These are phyloP conservation scores for Melampsora americana DNA, from an alignment of 1,284 basidiomycete genomes.

Conservation along the genomic window DNA sequence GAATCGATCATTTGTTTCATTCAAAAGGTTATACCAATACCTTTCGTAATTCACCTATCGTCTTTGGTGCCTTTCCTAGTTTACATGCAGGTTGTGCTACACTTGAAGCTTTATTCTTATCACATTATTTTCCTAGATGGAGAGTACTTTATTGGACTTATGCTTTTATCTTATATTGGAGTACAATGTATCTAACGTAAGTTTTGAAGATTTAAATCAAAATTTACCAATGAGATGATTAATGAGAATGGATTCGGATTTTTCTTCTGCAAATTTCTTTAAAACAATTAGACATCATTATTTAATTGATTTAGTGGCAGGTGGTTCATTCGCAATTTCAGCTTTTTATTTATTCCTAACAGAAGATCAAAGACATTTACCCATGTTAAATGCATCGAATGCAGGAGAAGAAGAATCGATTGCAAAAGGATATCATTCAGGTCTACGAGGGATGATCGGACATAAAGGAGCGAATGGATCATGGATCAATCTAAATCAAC, in stretches of 20 bases:
- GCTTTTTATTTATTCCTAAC: slow-evolving; percentile 87
- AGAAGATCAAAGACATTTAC: slow-evolving; percentile 58
- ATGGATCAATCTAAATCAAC: slow-evolving; percentile 19
- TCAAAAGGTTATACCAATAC: slow-evolving; percentile 71
- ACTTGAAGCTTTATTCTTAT: slow-evolving; percentile 85
- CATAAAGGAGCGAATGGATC: slow-evolving; percentile 38
- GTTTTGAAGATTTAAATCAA: not conserved
- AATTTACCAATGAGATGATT: not conserved
- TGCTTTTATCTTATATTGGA: slow-evolving; percentile 87
- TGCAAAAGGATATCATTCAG: slow-evolving; percentile 42
- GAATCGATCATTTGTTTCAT: slow-evolving; percentile 86
- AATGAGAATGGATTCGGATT: too few relatives aligned
- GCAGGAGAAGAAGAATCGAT: slow-evolving; percentile 44
- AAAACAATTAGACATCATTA: slow-evolving; percentile 62
- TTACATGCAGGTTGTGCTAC: slow-evolving; percentile 88
- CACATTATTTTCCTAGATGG: slow-evolving; percentile 85
- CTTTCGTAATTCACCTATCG: slow-evolving; percentile 86
- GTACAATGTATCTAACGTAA: slow-evolving; percentile 68
- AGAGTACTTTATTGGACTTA: slow-evolving; percentile 73
- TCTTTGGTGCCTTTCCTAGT: slow-evolving; percentile 95
- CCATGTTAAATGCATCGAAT: slow-evolving; percentile 39
- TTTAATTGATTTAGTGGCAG: slow-evolving; percentile 91
- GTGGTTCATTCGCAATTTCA: slow-evolving; percentile 80
- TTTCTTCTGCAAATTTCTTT: too few relatives aligned
- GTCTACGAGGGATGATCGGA: slow-evolving; percentile 37